Conservation (phyloP, 495 filamentous ascomycete genomes). For the Xylaria grammica region DNA sequence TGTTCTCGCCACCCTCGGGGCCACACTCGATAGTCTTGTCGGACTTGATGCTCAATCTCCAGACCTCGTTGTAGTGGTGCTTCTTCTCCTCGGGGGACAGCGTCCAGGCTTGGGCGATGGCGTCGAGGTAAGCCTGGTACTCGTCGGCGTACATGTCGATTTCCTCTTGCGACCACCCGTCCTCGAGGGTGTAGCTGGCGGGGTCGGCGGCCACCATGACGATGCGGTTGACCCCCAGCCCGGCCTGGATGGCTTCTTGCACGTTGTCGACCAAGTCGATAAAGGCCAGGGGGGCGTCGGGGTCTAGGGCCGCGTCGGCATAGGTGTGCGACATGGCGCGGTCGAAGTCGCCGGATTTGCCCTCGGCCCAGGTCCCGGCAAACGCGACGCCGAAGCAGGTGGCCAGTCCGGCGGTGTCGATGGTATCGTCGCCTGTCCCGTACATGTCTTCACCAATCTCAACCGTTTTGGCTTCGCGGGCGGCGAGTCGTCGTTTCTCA, state of each 20-base stretch:
- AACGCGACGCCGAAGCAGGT: slow-evolving; percentile 8
- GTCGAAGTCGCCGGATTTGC: not conserved
- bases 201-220: slow-evolving; percentile 9
- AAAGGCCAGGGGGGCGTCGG: not conserved
- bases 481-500: too few species aligned
- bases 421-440: not conserved
- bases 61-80: not conserved
- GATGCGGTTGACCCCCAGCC: not conserved
- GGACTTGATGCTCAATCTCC: slow-evolving; percentile 3
- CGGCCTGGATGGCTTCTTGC: not conserved
- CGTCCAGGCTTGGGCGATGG: not conserved
- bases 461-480: too few species aligned
- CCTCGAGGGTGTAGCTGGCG: not conserved
- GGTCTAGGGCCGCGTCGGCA: not conserved
- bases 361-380: not conserved
- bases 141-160: not conserved
- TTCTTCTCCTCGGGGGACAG: not conserved
- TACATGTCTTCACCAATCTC: too few species aligned
- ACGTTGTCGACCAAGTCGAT: too few species aligned
- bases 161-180: not conserved
- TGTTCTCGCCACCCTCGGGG: too few species aligned
- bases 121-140: not conserved
- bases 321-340: slow-evolving; percentile 8
- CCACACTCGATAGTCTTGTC: slow-evolving; percentile 1
- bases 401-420: not conserved